Base-by-base conservation (phyloP, 1,284 basidiomycete species). In the Heterobasidion occidentale region DNA sequence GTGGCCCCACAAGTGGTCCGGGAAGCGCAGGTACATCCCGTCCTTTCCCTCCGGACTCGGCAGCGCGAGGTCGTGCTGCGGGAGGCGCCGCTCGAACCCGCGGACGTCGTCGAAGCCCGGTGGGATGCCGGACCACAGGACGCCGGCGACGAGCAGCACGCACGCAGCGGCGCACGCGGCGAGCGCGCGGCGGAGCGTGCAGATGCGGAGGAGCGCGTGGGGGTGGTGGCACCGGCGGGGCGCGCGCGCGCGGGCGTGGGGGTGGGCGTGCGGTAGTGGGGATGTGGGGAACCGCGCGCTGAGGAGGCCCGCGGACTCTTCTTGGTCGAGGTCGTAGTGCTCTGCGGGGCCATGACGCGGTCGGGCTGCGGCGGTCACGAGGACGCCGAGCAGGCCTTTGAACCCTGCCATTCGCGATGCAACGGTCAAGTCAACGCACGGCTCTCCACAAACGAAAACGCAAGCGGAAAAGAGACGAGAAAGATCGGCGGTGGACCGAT, bases 1-100 rank as follows among this genome's bases (percentile, higher is more conserved):
- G 71, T 76, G 4, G 71, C 74, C 1, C 69, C 71, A 47, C 64
- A 74, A 73, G 27, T 42, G 20, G 34, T 52, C 49, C 20, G 35
- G 17, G 27, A 38, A 50, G 19, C 38, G 42, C 9, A 50, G 19
- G 27, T 47, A 53, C 15, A 19, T 50, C 54, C 38, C 47, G 19
- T 55, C 57, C 17, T 17, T 42, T 9, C 52, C 60, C 34, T 54
- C 49, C 2, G 56, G 56, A 34, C 51, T 57, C 1, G 60, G 54
- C n/a, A 58, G 45, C 2, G 14, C 35, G 27, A 48, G 12, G 14
- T 56, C 17, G 45, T 62, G 60, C 46, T 62, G 61, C 3, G 61
- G 61, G 5, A 61, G 55, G 17, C 48, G 27, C 7, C 50, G 53
- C 44, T 62, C 61, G 17, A 56, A 56, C 11, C 42, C 38, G 3